phyloP scores from a whole-genome alignment of 2,329 filamentous ascomycete genomes.

The Amesomyces nigricolor region DNA sequence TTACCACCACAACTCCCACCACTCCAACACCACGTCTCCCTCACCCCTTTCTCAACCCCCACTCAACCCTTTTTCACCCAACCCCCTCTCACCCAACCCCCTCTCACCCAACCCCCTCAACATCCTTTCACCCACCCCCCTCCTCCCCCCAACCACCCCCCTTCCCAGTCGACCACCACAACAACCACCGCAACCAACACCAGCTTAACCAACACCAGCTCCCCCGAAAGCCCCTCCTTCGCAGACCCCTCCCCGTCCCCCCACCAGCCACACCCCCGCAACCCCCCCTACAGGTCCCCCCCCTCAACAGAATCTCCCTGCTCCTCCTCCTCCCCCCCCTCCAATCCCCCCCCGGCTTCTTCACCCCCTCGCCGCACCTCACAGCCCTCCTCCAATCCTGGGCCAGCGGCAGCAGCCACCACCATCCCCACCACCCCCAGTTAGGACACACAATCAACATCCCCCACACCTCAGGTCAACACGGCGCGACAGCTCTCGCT shows the following conservation, averaged over 20 bases:
- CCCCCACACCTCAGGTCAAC: neutral
- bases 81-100: neutral
- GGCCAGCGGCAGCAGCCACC: conserved; percentile 9
- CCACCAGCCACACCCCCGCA: neutral
- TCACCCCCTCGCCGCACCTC: conserved; percentile 16
- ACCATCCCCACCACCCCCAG: neutral
- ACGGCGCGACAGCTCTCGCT: conserved; percentile 19
- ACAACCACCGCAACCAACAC: neutral
- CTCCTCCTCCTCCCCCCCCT: conserved; percentile 19
- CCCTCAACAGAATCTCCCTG: conserved; percentile 21
- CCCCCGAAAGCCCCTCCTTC: neutral
- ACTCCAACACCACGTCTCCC: conserved; percentile 6
- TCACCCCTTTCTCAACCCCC: neutral
- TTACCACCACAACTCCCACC: conserved; percentile 8
- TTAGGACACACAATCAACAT: conserved; percentile 3
- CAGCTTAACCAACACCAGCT: conserved; percentile 3
- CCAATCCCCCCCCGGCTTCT: conserved; percentile 22
- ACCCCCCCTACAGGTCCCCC: neutral
- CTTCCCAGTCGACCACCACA: neutral
- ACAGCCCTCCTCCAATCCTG: conserved; percentile 17
- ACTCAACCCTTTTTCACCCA: neutral
- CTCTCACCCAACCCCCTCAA: neutral
- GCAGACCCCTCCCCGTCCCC: neutral
- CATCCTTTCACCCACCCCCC: neutral
- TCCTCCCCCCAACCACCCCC: neutral